Percentiles rank a stretch among this genome's conserved stretches.
phyloP scores from a whole-genome alignment of 305 asterid species.

The Solanum hybrid region DNA sequence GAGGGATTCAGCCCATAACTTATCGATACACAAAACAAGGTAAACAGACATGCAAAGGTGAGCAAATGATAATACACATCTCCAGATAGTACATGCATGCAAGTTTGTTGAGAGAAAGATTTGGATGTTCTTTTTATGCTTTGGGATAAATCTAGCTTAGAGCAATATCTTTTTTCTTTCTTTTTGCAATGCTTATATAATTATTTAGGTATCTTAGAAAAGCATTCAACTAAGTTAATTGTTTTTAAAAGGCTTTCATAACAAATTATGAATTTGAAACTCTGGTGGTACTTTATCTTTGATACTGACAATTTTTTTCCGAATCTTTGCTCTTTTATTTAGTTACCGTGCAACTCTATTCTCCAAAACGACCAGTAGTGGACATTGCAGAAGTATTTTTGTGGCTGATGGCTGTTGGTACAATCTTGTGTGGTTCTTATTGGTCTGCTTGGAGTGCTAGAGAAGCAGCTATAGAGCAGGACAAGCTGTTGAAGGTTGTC shows the following conservation, averaged over 20 bases:
- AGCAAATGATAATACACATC: not conserved
- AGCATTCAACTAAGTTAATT: not conserved
- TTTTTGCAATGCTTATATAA: not conserved
- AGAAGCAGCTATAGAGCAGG: slow-evolving; percentile 77
- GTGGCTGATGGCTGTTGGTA: slow-evolving; percentile 92
- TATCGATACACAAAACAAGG: not conserved
- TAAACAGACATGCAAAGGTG: not conserved
- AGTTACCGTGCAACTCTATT: slow-evolving; percentile 90
- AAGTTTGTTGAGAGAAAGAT: not conserved
- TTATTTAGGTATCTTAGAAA: not conserved
- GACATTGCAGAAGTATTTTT: slow-evolving; percentile 94
- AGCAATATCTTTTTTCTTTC: not conserved
- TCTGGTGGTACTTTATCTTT: not conserved
- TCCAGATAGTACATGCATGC: not conserved
- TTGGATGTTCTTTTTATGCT: not conserved
- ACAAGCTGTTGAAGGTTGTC: slow-evolving; percentile 64
- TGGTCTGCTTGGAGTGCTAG: slow-evolving; percentile 97
- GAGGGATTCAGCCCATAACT: not conserved
- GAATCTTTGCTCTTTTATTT: not conserved
- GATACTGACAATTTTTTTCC: not conserved
- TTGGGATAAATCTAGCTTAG: not conserved
- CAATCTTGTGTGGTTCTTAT: slow-evolving; percentile 81
- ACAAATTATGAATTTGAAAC: not conserved
- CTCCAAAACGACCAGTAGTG: slow-evolving; percentile 76
- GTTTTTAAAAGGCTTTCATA: not conserved